These are phyloP conservation scores for Brettanomyces sp. DNA, from an alignment of 805 yeast species.

Conservation along the genomic window DNA sequence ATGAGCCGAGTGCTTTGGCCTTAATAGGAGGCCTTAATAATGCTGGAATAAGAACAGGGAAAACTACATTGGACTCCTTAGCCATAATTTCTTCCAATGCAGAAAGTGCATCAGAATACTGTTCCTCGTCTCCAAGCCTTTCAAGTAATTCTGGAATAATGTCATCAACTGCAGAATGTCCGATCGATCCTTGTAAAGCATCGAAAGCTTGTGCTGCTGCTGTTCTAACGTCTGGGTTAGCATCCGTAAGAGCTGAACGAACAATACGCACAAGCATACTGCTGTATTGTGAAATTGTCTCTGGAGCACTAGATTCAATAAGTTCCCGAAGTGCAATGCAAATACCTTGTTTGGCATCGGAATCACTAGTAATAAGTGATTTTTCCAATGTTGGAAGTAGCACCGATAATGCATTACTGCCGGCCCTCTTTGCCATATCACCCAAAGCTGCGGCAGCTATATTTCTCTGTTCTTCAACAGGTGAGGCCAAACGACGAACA, in stretches of 20 bases:
- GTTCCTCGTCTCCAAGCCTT: constrained; percentile 41
- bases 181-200: constrained; percentile 70
- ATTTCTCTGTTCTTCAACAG: constrained; percentile 66
- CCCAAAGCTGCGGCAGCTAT: constrained; percentile 93
- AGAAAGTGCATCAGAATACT: constrained; percentile 66
- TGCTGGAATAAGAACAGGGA: constrained; percentile 88
- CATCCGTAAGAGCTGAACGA: constrained; percentile 70
- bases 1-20: constrained; percentile 78
- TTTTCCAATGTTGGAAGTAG: constrained; percentile 77
- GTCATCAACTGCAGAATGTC: constrained; percentile 80
- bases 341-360: constrained; percentile 92
- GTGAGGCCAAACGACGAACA: constrained; percentile 74
- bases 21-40: constrained; percentile 76
- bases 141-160: constrained; percentile 75
- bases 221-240: constrained; percentile 65
- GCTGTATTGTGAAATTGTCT: constrained; percentile 56
- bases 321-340: constrained; percentile 89
- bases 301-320: constrained; percentile 60
- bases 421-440: constrained; percentile 90
- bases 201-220: constrained; percentile 92
- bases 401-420: constrained; percentile 75
- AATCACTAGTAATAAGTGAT: constrained; percentile 48
- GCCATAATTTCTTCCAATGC: constrained; percentile 92
- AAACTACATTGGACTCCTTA: constrained; percentile 78
- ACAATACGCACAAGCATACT: constrained; percentile 63